Conservation (phyloP, 306 rosid species). For the Quercus suber region DNA sequence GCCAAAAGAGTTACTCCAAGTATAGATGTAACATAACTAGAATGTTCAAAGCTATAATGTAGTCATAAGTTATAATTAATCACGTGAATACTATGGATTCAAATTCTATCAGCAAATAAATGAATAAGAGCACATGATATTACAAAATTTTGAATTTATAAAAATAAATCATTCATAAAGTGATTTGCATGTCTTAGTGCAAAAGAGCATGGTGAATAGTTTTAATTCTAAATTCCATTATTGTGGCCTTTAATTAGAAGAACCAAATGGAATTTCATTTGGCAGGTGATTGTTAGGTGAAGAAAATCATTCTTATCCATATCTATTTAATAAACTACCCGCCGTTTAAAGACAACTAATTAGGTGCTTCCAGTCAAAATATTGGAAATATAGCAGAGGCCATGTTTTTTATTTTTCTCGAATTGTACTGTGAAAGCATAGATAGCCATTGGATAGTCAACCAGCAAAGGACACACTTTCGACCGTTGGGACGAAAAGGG, state of each 20-base stretch:
- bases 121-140: too few relatives aligned
- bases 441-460: constrained; percentile 39
- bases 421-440: background rate
- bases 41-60: too few relatives aligned
- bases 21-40: too few relatives aligned
- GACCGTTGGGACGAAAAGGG: constrained; percentile 30
- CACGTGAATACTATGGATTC: too few relatives aligned
- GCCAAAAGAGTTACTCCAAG: too few relatives aligned
- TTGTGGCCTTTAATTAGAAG: background rate
- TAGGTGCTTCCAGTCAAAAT: constrained; percentile 27
- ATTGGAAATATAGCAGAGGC: constrained; percentile 18
- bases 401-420: constrained; percentile 1
- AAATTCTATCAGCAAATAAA: too few relatives aligned
- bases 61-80: too few relatives aligned
- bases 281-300: constrained; percentile 39
- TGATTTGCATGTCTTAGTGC: too few relatives aligned
- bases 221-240: background rate
- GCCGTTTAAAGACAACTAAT: constrained; percentile 17
- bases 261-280: constrained; percentile 9
- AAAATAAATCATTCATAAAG: too few relatives aligned
- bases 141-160: too few relatives aligned
- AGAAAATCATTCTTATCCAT: constrained; percentile 22
- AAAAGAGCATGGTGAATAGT: too few relatives aligned
- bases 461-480: constrained; percentile 19
- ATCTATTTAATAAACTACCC: constrained; percentile 4